A percentile compares a stretch with the other conserved stretches of the same genome.
Conservation (phyloP, 495 filamentous ascomycete species). For the Xylaria curta region DNA sequence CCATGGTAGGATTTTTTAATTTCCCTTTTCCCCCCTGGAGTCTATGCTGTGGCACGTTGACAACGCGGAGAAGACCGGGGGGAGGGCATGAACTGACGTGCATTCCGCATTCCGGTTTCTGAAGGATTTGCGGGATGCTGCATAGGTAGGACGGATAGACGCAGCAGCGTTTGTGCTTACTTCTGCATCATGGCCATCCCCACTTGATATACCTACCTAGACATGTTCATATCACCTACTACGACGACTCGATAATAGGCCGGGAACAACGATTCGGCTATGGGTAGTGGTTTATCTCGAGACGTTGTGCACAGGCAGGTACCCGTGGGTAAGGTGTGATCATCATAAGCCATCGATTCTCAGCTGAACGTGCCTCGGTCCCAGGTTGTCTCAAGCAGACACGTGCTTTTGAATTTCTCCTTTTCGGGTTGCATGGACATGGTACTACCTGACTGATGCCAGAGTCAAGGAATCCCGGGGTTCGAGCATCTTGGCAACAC, state of each 20-base stretch:
- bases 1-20: neutral
- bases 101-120: neutral
- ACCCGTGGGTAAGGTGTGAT: conserved; percentile 3
- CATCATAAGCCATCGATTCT: neutral
- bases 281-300: too few species aligned
- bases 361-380: conserved; percentile 5
- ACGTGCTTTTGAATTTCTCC: neutral
- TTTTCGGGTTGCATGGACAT: neutral
- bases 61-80: neutral
- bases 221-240: too few species aligned
- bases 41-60: neutral
- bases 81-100: neutral
- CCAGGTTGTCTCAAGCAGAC: neutral
- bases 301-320: neutral
- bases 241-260: too few species aligned
- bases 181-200: neutral
- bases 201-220: too few species aligned
- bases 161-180: neutral
- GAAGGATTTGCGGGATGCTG: neutral
- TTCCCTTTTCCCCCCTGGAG: neutral
- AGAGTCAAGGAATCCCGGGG: neutral
- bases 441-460: neutral
- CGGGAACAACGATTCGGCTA: too few species aligned
- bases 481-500: neutral
- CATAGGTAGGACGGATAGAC: neutral